Conservation (phyloP, 2,329 filamentous ascomycete species). For the Cladophialophora carrionii region DNA sequence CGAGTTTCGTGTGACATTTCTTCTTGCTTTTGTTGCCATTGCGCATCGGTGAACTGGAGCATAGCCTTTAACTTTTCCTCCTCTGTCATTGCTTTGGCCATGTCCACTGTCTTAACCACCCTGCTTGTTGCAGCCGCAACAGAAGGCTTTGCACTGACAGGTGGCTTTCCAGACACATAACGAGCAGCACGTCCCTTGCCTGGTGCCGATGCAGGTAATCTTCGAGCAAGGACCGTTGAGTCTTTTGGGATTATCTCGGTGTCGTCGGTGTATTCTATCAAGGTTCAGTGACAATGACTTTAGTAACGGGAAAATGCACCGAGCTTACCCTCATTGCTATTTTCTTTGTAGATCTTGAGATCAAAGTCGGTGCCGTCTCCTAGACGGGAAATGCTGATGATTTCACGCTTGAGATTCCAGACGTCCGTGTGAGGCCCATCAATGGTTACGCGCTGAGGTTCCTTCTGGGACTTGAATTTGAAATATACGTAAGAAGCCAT, state of each 20-base stretch:
- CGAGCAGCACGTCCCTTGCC: constrained; percentile 89
- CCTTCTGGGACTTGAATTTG: constrained; percentile 99
- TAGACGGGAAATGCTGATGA: constrained; percentile 89
- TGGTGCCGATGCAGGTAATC: constrained; percentile 79
- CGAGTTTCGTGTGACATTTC: constrained; percentile 72
- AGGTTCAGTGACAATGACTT: constrained; percentile 39
- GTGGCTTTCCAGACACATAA: constrained; percentile 96
- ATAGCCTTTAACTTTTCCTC: constrained; percentile 93
- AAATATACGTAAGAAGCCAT: constrained; percentile 99
- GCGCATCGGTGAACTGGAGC: constrained; percentile 84
- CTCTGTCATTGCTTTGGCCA: constrained; percentile 82
- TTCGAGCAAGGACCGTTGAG: constrained; percentile 86
- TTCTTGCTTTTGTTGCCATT: constrained; percentile 92
- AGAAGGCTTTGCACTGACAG: constrained; percentile 73
- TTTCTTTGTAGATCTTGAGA: constrained; percentile 89
- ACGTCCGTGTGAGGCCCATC: constrained; percentile 97
- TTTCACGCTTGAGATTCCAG: constrained; percentile 98
- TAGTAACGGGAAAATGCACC: no score
- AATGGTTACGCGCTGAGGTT: constrained; percentile 90
- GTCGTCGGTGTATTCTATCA: constrained; percentile 90
- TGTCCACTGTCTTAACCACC: constrained; percentile 50
- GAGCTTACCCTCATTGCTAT: constrained; percentile 79
- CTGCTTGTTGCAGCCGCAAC: constrained; percentile 50
- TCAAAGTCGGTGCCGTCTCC: constrained; percentile 97
- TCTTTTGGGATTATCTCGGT: constrained; percentile 96